Evolutionary conservation across 371 early-diverging fungal species (phyloP).

Genomic region (Apophysomyces trapeziformis): DNA sequence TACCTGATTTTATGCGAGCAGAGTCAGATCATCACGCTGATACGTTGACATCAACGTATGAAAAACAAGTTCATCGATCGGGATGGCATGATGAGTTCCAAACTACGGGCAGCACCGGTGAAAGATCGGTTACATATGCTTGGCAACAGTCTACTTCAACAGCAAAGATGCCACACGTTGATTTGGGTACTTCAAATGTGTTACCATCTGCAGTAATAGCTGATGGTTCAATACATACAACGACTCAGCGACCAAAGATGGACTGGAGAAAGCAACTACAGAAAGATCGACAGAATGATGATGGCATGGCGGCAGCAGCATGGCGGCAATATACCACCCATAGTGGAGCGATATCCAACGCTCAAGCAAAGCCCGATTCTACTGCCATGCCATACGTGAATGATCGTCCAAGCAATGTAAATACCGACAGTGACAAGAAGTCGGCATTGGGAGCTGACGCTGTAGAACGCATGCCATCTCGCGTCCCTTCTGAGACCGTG

Average conservation of each 20-base stretch:
- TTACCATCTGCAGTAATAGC: not conserved
- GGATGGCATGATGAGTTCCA: not conserved
- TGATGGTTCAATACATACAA: not conserved
- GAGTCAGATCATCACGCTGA: not conserved
- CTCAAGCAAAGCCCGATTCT: not conserved
- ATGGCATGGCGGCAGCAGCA: slow-evolving; percentile 1
- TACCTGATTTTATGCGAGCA: not conserved
- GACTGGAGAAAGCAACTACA: not conserved
- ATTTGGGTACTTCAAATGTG: not conserved
- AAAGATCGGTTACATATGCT: not conserved
- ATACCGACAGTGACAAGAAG: no score
- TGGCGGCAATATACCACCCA: not conserved
- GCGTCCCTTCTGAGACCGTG: no score
- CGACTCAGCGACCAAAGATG: not conserved
- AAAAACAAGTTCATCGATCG: not conserved
- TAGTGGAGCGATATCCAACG: not conserved
- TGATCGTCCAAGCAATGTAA: not conserved
- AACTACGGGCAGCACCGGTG: not conserved
- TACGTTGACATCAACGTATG: not conserved
- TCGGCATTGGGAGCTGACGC: no score
- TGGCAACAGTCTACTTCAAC: not conserved
- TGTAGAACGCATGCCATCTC: no score
- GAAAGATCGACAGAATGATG: not conserved
- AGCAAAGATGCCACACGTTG: not conserved
- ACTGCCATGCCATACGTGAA: not conserved